Base-by-base conservation (phyloP, 2,329 filamentous ascomycete species). In the Didymella sp. region DNA sequence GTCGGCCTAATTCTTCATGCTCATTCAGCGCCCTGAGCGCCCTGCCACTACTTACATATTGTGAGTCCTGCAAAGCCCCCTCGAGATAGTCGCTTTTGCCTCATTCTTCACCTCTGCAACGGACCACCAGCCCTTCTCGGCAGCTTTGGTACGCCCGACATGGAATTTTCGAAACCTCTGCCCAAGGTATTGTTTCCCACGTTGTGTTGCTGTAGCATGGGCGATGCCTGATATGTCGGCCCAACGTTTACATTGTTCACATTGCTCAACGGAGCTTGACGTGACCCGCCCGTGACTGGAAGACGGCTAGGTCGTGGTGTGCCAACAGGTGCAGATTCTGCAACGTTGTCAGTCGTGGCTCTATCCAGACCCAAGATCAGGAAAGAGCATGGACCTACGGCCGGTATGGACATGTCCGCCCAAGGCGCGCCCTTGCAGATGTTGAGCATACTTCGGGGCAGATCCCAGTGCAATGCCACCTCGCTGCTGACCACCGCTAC, bases 231-330 rank as follows among this genome's bases (percentile, higher is more conserved):
- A 41, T 73, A 72, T n/a, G 62, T 37, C 21, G 64, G 57, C 22
- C 60, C 59, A 8, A 51, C 44, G 25, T 69, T 60, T 2, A 52
- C 58, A 44, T 53, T 63, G n/a, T 63, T 54, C 15, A 52, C 58
- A 44, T 53, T 63, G n/a, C 62, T 54, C 15, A 63, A 63, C 6
- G 59, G 58, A 30, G 67, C 69, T 38, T 66, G 69, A 56, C 69
- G 70, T 45, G 59, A 57, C 7, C 67, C 63, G 12, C 71, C 67
- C 15, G 70, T 62, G 22, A 73, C 63, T n/a, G 68, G 70, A 15
- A 74, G 59, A 11, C 64, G 67, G 35, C 67, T 74, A 19, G 67
- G 64, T 24, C 65, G 70, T 2, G 63, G 75, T 13, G 73, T 76
- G 19, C 63, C 58, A 3, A 63, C 41, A 2, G 62, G 56, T 13